Evolutionary conservation across 352 stramenopile species (phyloP).

Genomic region (Aphanomyces cochlioides): DNA sequence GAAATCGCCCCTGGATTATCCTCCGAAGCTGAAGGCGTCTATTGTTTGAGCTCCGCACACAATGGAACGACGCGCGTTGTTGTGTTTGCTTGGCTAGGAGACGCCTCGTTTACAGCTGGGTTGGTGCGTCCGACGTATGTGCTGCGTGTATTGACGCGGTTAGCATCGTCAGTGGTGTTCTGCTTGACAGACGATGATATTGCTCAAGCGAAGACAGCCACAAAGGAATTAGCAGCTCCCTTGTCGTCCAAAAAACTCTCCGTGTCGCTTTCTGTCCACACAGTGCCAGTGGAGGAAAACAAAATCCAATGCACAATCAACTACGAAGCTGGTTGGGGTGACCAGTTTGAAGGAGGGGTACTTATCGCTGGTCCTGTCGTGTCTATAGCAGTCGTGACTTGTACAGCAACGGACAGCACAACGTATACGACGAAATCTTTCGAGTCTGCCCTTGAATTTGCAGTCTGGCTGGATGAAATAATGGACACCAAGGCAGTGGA

Average conservation of each 20-base stretch:
- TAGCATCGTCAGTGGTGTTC: conserved; percentile 48
- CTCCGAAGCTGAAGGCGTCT: conserved; percentile 53
- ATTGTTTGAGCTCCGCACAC: conserved; percentile 25
- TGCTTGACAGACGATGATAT: conserved; percentile 28
- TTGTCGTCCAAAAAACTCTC: conserved; percentile 33
- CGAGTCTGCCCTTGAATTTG: no score
- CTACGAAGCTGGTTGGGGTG: no score
- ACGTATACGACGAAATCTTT: no score
- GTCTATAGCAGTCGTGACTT: no score
- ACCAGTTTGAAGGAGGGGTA: no score
- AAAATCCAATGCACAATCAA: conserved; percentile 30
- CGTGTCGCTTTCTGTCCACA: conserved; percentile 35
- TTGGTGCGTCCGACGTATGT: conserved; percentile 65
- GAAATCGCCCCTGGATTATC: conserved; percentile 31
- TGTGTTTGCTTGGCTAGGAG: conserved; percentile 60
- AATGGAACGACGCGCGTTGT: conserved; percentile 34
- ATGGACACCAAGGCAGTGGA: no score
- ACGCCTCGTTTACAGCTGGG: conserved; percentile 41
- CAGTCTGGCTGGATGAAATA: no score
- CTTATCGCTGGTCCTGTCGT: no score
- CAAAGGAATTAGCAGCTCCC: no score
- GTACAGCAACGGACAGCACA: no score
- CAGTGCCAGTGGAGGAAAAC: conserved; percentile 36
- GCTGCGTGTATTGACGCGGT: conserved; percentile 55
- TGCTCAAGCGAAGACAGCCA: no score